Evolutionary conservation across 345 rosid species (phyloP).

Genomic region (Aurinia saxatilis): DNA sequence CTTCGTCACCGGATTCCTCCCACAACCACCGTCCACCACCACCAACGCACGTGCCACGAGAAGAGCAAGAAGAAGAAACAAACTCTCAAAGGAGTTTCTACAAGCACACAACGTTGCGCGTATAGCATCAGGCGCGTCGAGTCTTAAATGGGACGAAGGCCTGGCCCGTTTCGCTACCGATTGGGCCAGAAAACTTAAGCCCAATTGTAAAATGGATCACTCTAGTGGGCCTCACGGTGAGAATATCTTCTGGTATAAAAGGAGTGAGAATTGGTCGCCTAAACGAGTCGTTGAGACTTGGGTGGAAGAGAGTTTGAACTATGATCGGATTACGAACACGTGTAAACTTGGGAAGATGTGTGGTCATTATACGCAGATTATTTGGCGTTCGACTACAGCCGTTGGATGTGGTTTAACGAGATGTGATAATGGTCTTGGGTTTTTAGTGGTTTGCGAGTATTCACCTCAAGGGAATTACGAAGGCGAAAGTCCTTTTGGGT

Average conservation of each 20-base stretch:
- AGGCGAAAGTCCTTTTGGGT: constrained; percentile 32
- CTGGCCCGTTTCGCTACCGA: constrained; percentile 25
- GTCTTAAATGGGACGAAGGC: constrained; percentile 30
- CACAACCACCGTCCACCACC: neutral
- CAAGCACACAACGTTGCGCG: constrained; percentile 35
- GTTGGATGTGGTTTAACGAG: constrained; percentile 32
- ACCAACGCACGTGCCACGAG: neutral
- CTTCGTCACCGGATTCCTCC: neutral
- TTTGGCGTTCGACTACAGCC: constrained; percentile 31
- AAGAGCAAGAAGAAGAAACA: neutral
- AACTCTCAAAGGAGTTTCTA: constrained; percentile 26
- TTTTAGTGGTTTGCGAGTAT: constrained; percentile 31
- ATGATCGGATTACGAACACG: constrained; percentile 1
- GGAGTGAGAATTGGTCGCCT: constrained; percentile 30
- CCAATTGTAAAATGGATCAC: constrained; percentile 43
- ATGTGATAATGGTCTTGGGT: constrained; percentile 25
- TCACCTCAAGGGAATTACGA: constrained; percentile 40
- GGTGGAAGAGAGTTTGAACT: constrained; percentile 27
- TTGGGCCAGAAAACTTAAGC: constrained; percentile 19
- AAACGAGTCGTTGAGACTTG: constrained; percentile 29
- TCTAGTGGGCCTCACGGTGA: constrained; percentile 36
- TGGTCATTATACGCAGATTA: constrained; percentile 50
- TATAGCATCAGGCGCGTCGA: constrained; percentile 15
- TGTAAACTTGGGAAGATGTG: constrained; percentile 33
- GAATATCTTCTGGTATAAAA: constrained; percentile 43